Conservation (phyloP, 2,329 filamentous ascomycete genomes). For the Raffaelea deltoideospora region DNA sequence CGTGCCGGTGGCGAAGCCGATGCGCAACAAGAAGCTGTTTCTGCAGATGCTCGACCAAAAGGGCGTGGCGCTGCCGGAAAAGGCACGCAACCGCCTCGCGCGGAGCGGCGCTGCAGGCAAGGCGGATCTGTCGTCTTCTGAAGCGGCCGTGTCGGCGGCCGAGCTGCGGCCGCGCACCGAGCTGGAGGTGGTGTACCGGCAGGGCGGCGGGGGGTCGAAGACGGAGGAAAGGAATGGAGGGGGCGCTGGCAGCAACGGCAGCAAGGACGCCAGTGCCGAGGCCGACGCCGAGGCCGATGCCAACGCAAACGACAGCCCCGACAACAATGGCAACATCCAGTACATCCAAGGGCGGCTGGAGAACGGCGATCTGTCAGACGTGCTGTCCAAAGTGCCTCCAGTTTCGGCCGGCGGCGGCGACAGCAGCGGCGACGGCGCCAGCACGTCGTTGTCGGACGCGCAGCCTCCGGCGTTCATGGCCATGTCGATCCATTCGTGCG, state of each 20-base stretch:
- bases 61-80: conserved; percentile 23
- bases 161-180: conserved; percentile 7
- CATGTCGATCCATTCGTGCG: conserved; percentile 91
- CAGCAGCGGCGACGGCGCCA: too few relatives aligned
- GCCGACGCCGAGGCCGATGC: conserved; percentile 45
- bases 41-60: conserved; percentile 32
- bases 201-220: too few relatives aligned
- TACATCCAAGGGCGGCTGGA: conserved; percentile 64
- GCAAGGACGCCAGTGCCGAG: too few relatives aligned
- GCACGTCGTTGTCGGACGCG: too few relatives aligned
- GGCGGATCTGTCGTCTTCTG: too few relatives aligned
- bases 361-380: conserved; percentile 54
- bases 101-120: conserved; percentile 15
- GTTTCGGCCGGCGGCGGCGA: too few relatives aligned
- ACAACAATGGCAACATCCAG: conserved; percentile 55
- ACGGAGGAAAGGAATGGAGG: too few relatives aligned
- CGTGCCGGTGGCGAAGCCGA: conserved; percentile 49
- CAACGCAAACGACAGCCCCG: conserved; percentile 51
- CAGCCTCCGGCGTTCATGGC: conserved; percentile 48
- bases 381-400: conserved; percentile 48
- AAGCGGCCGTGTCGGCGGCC: conserved; percentile 20
- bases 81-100: conserved; percentile 19
- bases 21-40: conserved; percentile 73
- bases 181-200: too few relatives aligned
- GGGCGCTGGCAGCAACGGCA: too few relatives aligned